Base-by-base conservation (phyloP, 129 eudicot genomes). In the Artemisia tridentata region DNA sequence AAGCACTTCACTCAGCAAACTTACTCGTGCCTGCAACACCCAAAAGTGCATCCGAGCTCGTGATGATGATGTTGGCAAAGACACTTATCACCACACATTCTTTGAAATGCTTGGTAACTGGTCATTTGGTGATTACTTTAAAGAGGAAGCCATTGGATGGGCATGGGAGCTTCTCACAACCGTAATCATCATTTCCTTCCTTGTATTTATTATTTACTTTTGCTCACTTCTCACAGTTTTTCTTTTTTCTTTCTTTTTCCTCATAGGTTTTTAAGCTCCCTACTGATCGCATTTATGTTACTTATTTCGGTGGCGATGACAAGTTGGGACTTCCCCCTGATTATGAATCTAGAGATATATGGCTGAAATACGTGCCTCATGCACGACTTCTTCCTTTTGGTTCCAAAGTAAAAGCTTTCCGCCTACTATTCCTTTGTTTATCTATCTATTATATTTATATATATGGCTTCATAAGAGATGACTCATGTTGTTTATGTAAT, bases 71-170 rank as follows among this genome's bases (percentile, higher is more conserved):
- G 99, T 93, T 73, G 99, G 99, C 51, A 93, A 93, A 79, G 99
- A 93, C 66, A 93, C 98, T 55, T 93, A 93, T 68, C 99, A 93
- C 61, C 99, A 93, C 67, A 93, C 99, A 17, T 93, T 93, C 74
- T 93, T 93, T 67, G 99, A 93, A 76, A 93, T 93, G 99, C 96
- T 93, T 68, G 99, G 99, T 25, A 93, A 93, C 75, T 93, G 99
- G 99, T 87, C 97, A 5, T 93, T 93, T 72, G 99, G 99, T 54
- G 96, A 93, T 75, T 93, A 93, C 73, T 93, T 93, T 72, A 93
- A 93, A 76, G 58, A 76, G 0, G 99, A 93, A 77, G 99, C 99
- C 18, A 93, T 93, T 63, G 79, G 75, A 69, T 93, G 91, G 90
- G 99, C 99, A n/a, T 89, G 95, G 97, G 99, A 93, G 77, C 90